Base-by-base conservation (phyloP, 441 rosid genomes). In the Euphorbia schlechtendalii region DNA sequence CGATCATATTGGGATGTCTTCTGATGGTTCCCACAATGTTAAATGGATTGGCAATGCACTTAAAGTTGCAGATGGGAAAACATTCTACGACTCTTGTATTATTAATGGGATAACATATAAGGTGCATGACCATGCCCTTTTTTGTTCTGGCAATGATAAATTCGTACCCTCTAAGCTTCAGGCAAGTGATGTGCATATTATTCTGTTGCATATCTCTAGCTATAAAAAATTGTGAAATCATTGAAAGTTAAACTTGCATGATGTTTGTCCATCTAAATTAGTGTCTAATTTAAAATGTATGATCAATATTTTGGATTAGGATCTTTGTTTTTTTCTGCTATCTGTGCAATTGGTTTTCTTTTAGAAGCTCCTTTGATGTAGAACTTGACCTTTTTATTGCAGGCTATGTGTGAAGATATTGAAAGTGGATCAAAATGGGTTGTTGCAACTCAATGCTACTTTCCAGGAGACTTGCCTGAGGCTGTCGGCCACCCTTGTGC, bases 381-480 rank as follows among this genome's bases (percentile, higher is more conserved):
- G 17, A 11, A 51, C 4, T 41, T 70, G 58, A 27, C 67, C 59
- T 64, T 64, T 3, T 62, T 49, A 45, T 73, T 68, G 65, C 85
- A 88, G 96, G 74, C 77, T 38, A 88, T 88, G 92, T 88, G 90
- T 88, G 88, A 86, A 76, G 92, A 88, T 65, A 36, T 41, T 40
- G 69, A 69, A 69, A 80, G 81, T 53, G 88, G 88, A 36, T 77
- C 76, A 64, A 86, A 81, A 79, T 88, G 88, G 86, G 83, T 86
- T 61, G 67, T 62, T 72, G 81, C 83, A 38, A 77, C 69, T 57
- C 79, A 67, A 75, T 86, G 85, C 77, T 84, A 77, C 78, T 84
- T 80, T 75, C 91, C 89, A 20, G 64, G 69, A 61, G 88, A 85
- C 77, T 80, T 88, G 73, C 95, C 88, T 3, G 80, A 78, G 73